phyloP scores from a whole-genome alignment of 768 basidiomycete genomes.

The Trametes punicea region DNA sequence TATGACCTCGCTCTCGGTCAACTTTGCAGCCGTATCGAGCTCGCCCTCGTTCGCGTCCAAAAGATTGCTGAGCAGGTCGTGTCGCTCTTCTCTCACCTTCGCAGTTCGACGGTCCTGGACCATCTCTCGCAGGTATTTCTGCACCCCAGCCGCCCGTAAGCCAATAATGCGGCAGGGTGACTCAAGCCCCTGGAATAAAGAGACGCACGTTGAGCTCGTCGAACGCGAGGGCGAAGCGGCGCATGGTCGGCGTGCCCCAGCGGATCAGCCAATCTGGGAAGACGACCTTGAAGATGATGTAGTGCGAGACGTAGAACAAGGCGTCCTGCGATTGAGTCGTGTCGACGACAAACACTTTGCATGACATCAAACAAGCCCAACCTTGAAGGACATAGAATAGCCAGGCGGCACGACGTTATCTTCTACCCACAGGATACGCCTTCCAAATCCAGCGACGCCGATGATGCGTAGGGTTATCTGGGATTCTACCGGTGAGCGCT shows the following conservation, averaged over 20 bases:
- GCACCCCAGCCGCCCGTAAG: no score
- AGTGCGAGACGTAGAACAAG: slow-evolving; percentile 25
- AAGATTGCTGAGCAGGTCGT: slow-evolving; percentile 51
- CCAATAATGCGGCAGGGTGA: not conserved
- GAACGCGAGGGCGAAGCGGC: slow-evolving; percentile 21
- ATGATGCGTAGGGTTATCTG: slow-evolving; percentile 57
- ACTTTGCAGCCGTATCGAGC: slow-evolving; percentile 24
- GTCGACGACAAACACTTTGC: no score
- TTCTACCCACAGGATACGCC: slow-evolving; percentile 34
- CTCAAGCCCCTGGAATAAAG: no score
- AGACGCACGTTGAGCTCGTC: slow-evolving; percentile 31
- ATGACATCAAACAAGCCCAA: no score
- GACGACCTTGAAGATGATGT: slow-evolving; percentile 24
- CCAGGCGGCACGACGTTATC: slow-evolving; percentile 14
- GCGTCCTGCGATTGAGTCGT: slow-evolving; percentile 18
- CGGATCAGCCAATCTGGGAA: slow-evolving; percentile 25
- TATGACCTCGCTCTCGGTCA: slow-evolving; percentile 43
- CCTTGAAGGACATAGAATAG: slow-evolving; percentile 24
- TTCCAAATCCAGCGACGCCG: slow-evolving; percentile 55
- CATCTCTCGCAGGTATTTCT: slow-evolving; percentile 52
- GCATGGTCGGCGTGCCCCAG: slow-evolving; percentile 19
- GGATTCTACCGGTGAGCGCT: not conserved
- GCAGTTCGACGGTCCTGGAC: slow-evolving; percentile 39
- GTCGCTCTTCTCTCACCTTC: slow-evolving; percentile 34
- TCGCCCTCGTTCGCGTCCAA: slow-evolving; percentile 45